Base-by-base conservation (phyloP, 129 eudicot genomes). In the Rutidosis leptorrhynchoides region DNA sequence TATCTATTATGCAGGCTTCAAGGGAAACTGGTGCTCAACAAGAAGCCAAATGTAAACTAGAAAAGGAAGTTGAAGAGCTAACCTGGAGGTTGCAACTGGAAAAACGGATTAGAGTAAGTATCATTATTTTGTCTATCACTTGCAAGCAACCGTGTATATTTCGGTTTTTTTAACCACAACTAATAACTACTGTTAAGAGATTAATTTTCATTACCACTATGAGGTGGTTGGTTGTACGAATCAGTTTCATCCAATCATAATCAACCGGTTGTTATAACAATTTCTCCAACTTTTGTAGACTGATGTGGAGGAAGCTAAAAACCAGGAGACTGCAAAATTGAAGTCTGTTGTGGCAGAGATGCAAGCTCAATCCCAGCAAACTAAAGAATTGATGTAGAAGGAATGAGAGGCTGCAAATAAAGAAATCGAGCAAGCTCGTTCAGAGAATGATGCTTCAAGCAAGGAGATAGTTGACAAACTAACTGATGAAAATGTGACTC, bases 31-130 rank as follows among this genome's bases (percentile, higher is more conserved):
- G 89, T 51, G 89, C 86, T 54, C 85, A 88, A 63, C 91, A 93
- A 80, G 95, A 68, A 65, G 98, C 98, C 80, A 92, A 88, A 80
- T 65, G 59, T 51, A 88, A 83, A 74, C 74, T 92, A 23, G 98
- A 92, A 79, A 88, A 93, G 83, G 67, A 89, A 73, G 96, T 88
- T 78, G 96, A 93, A 79, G 98, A 93, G 58, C 75, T 92, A 55
- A 83, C 89, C 20, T 80, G 79, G 87, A 79, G 79, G 25, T 66
- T 92, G 62, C 79, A 88, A 82, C 66, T 85, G 81, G 98, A 88
- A 83, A 93, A 88, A 75, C 89, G 87, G 71, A 68, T 76, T 76
- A 82, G 96, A 81, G 98, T 93, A 88, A 49, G 64, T 25, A 32
- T 25, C 29, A n/a, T n/a, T n/a, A n/a, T n/a, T n/a, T n/a, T n/a